Percentiles rank a stretch among this genome's conserved stretches.
Conservation (phyloP, 1,284 basidiomycete species). For the Kwoniella shivajii region DNA sequence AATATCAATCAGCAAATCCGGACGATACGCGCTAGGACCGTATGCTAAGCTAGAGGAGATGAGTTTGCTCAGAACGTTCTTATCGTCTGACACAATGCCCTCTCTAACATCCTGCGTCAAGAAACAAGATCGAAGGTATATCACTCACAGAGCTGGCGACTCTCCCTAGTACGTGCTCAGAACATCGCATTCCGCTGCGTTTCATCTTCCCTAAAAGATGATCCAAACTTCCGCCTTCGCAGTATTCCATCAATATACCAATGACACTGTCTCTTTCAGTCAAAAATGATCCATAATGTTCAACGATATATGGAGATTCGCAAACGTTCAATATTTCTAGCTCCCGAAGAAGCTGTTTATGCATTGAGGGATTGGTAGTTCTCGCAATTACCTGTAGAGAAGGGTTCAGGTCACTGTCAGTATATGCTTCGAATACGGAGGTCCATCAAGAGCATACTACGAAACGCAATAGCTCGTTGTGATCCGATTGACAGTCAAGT, state of each 20-base stretch:
- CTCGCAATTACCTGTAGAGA: constrained; percentile 76
- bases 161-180: constrained; percentile 88
- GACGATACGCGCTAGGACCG: too few species aligned
- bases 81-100: background rate
- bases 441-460: background rate
- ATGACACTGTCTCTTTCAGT: constrained; percentile 89
- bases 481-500: too few species aligned
- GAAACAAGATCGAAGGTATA: background rate
- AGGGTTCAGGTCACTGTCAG: background rate
- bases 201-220: constrained; percentile 82
- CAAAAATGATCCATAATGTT: constrained; percentile 93
- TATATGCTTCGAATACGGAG: background rate
- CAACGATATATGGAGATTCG: constrained; percentile 83
- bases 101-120: background rate
- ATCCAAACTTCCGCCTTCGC: constrained; percentile 83
- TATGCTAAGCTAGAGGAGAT: too few species aligned
- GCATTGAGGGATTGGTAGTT: constrained; percentile 80
- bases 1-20: too few species aligned
- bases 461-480: too few species aligned
- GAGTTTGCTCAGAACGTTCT: background rate
- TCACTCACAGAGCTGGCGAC: constrained; percentile 80
- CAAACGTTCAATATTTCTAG: constrained; percentile 85
- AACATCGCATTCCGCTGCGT: constrained; percentile 74
- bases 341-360: constrained; percentile 89
- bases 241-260: constrained; percentile 93